Percentiles rank a stretch among this genome's conserved stretches.
phyloP scores from a whole-genome alignment of 176 grass and related monocot genomes.

The Cenchrus fungigraminus region DNA sequence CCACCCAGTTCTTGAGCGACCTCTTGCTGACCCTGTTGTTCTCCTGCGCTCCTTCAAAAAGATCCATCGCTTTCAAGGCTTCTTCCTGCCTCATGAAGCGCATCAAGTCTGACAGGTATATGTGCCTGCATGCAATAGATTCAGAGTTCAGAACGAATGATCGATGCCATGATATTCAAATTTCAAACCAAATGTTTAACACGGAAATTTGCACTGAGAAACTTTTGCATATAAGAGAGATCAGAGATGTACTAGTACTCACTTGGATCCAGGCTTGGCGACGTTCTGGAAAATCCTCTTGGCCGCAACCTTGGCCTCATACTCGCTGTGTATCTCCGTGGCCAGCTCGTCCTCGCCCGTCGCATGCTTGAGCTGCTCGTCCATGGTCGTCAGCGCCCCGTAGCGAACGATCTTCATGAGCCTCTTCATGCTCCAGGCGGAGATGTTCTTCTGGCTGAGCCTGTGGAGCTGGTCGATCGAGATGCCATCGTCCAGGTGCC shows the following conservation, averaged over 20 bases:
- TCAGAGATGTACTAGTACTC: neutral
- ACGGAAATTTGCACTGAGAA: neutral
- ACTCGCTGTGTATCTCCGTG: slow-evolving; percentile 79
- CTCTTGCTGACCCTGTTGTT: slow-evolving; percentile 75
- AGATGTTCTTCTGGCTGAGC: slow-evolving; percentile 93
- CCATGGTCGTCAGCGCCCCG: slow-evolving; percentile 77
- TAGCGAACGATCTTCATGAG: slow-evolving; percentile 88
- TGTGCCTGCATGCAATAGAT: slow-evolving; percentile 65
- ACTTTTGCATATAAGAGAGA: neutral
- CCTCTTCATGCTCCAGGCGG: slow-evolving; percentile 96
- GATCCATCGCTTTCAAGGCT: slow-evolving; percentile 72
- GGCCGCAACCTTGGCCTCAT: slow-evolving; percentile 87
- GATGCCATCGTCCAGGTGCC: slow-evolving; percentile 63
- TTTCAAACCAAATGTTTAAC: neutral
- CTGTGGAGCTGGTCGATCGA: slow-evolving; percentile 85
- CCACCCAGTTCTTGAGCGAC: slow-evolving; percentile 90
- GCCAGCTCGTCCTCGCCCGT: slow-evolving; percentile 61
- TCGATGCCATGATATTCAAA: neutral
- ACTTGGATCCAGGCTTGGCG: slow-evolving; percentile 75
- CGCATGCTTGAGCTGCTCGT: slow-evolving; percentile 63
- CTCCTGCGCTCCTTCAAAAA: slow-evolving; percentile 84
- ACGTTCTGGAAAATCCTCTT: slow-evolving; percentile 91
- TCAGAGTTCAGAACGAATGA: neutral
- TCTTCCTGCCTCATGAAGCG: slow-evolving; percentile 89
- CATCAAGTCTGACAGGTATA: slow-evolving; percentile 81